A percentile compares a stretch with the other conserved stretches of the same genome.
These are phyloP conservation scores for Aotearoamyces nothofagi DNA, from an alignment of 2,329 filamentous ascomycete genomes.

Conservation along the genomic window DNA sequence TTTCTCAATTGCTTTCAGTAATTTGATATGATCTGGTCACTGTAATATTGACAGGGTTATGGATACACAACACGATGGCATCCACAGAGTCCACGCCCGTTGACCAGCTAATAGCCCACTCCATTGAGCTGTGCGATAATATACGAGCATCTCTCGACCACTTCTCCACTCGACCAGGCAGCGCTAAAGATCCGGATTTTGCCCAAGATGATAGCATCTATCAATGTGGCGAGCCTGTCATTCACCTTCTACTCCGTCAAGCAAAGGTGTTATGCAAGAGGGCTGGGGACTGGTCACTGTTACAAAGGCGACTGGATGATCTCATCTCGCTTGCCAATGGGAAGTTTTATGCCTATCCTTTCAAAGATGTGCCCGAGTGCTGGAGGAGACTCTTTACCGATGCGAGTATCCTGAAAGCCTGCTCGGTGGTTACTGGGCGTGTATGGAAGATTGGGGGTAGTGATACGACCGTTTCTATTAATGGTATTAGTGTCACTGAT, in stretches of 20 bases:
- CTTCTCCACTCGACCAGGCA: too few species aligned
- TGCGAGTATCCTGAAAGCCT: constrained; percentile 48
- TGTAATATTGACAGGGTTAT: too few species aligned
- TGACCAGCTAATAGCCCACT: too few species aligned
- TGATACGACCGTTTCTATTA: not conserved
- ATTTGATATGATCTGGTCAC: too few species aligned
- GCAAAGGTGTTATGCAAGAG: not conserved
- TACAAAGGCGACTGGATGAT: constrained; percentile 31
- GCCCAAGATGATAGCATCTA: not conserved
- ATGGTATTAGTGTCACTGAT: not conserved
- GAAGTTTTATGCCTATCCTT: constrained; percentile 57
- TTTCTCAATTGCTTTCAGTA: too few species aligned
- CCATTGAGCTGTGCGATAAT: too few species aligned
- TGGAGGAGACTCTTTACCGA: constrained; percentile 64
- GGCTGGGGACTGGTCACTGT: constrained; percentile 1
- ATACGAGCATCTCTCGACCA: too few species aligned
- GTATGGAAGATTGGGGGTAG: constrained; percentile 6
- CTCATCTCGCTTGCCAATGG: constrained; percentile 42
- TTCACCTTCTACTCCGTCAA: constrained; percentile 1
- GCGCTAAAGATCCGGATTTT: too few species aligned
- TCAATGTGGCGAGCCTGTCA: not conserved
- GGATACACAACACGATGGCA: too few species aligned
- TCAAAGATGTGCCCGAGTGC: constrained; percentile 45
- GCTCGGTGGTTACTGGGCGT: constrained; percentile 17
- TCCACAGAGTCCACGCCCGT: too few species aligned